A percentile compares a stretch with the other conserved stretches of the same genome.
These are phyloP conservation scores for Salix dunnii DNA, from an alignment of 345 rosid genomes.

Conservation along the genomic window DNA sequence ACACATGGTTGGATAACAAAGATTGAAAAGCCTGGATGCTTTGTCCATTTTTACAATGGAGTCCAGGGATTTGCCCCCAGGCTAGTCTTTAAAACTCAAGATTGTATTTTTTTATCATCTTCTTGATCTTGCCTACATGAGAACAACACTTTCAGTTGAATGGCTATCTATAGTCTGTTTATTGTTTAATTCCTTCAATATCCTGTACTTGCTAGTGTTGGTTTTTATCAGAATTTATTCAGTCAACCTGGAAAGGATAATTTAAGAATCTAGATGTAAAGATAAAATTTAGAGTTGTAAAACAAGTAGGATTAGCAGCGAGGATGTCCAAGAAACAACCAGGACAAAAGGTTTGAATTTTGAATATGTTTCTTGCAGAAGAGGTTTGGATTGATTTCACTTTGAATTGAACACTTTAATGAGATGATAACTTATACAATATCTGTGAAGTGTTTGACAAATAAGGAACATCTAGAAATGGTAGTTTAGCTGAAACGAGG, in stretches of 20 bases:
- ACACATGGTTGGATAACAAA: constrained; percentile 98
- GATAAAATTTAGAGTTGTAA: not conserved
- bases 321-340: not conserved
- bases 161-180: not conserved
- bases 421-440: not conserved
- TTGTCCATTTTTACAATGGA: constrained; percentile 89
- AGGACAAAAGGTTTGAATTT: not conserved
- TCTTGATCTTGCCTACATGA: not conserved
- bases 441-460: not conserved
- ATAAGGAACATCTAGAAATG: not conserved
- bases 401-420: not conserved
- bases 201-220: not conserved
- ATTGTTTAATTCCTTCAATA: not conserved
- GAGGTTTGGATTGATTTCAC: not conserved
- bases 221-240: not conserved
- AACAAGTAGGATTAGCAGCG: not conserved
- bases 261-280: not conserved
- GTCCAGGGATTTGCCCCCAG: constrained; percentile 95
- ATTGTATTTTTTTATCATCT: not conserved
- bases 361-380: not conserved
- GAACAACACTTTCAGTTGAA: not conserved
- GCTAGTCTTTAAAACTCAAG: constrained; percentile 35
- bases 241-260: too few species aligned
- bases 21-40: constrained; percentile 94
- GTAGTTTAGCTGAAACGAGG: not conserved